Conservation (phyloP, 805 yeast genomes). For the Myxozyma kluyveri region DNA sequence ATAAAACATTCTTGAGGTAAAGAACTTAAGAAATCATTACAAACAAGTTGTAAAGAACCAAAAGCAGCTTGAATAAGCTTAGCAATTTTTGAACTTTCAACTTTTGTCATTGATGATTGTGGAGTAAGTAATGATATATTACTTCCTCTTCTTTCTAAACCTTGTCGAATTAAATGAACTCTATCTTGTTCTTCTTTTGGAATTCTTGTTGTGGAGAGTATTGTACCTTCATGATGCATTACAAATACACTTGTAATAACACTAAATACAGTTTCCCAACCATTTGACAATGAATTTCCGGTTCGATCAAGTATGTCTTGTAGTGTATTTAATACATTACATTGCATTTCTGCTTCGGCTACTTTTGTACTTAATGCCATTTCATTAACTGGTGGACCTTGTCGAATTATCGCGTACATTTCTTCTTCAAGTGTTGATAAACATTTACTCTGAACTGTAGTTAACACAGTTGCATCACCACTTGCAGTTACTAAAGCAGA, state of each 20-base stretch:
- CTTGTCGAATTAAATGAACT: background rate
- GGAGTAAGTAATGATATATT: background rate
- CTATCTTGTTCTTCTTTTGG: slow-evolving; percentile 10
- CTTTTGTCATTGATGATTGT: slow-evolving; percentile 1
- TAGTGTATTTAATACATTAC: slow-evolving; percentile 59
- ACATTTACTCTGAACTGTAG: slow-evolving; percentile 38
- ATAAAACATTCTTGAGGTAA: slow-evolving; percentile 66
- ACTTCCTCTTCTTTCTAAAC: background rate
- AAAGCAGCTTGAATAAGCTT: slow-evolving; percentile 52
- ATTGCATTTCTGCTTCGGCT: slow-evolving; percentile 66
- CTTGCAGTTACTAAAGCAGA: slow-evolving; percentile 8
- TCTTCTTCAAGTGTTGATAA: slow-evolving; percentile 50
- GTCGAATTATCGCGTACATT: slow-evolving; percentile 29
- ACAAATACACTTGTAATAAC: slow-evolving; percentile 43
- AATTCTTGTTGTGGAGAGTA: slow-evolving; percentile 18
- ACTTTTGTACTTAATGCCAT: slow-evolving; percentile 33
- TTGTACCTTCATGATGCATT: slow-evolving; percentile 23
- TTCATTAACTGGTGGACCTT: slow-evolving; percentile 22
- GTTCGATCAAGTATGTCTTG: slow-evolving; percentile 74
- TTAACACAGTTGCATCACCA: slow-evolving; percentile 17
- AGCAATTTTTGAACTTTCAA: slow-evolving; percentile 18
- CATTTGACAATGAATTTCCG: slow-evolving; percentile 58
- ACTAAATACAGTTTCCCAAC: slow-evolving; percentile 71
- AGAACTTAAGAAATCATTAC: slow-evolving; percentile 77
- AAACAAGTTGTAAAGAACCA: slow-evolving; percentile 74